phyloP scores from a whole-genome alignment of 768 basidiomycete species.

The Lactarius deliciosus region DNA sequence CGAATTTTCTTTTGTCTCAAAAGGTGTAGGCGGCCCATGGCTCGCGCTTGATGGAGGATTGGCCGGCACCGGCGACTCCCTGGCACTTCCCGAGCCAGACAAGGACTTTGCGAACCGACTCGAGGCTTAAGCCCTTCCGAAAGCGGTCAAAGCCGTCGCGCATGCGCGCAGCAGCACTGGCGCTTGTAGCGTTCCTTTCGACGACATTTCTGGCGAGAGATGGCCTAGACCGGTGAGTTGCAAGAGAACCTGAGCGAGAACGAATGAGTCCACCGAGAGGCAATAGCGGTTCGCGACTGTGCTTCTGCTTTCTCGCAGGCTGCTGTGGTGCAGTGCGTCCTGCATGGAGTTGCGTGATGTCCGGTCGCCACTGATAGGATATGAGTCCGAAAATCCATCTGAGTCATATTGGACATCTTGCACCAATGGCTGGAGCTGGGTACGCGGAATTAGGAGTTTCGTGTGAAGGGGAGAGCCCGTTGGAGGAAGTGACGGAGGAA shows the following conservation, averaged over 20 bases:
- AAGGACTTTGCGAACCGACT: conserved; percentile 34
- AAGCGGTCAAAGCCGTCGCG: conserved; percentile 63
- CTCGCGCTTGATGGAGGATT: conserved; percentile 23
- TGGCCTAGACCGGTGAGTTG: conserved; percentile 33
- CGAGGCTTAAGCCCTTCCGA: conserved; percentile 48
- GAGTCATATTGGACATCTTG: conserved; percentile 44
- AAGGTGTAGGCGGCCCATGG: conserved; percentile 20
- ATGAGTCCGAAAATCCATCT: conserved; percentile 39
- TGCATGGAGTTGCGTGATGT: conserved; percentile 31
- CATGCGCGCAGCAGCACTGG: conserved; percentile 41
- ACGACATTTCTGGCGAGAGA: conserved; percentile 32
- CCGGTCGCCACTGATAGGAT: conserved; percentile 10
- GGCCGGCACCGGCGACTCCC: conserved; percentile 24
- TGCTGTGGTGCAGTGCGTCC: conserved; percentile 36
- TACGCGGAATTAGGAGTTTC: conserved; percentile 35
- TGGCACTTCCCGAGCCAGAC: conserved; percentile 27
- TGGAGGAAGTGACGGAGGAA: conserved; percentile 36
- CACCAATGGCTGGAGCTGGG: conserved; percentile 42
- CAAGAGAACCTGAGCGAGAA: conserved; percentile 27
- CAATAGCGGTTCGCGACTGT: conserved; percentile 72
- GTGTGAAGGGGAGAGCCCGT: conserved; percentile 26
- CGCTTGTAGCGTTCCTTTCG: conserved; percentile 34
- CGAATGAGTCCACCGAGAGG: conserved; percentile 46
- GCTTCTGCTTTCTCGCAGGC: conserved; percentile 47
- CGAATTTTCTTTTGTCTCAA: conserved; percentile 24